Conservation (phyloP, 768 basidiomycete genomes). For the Russula brevipes region DNA sequence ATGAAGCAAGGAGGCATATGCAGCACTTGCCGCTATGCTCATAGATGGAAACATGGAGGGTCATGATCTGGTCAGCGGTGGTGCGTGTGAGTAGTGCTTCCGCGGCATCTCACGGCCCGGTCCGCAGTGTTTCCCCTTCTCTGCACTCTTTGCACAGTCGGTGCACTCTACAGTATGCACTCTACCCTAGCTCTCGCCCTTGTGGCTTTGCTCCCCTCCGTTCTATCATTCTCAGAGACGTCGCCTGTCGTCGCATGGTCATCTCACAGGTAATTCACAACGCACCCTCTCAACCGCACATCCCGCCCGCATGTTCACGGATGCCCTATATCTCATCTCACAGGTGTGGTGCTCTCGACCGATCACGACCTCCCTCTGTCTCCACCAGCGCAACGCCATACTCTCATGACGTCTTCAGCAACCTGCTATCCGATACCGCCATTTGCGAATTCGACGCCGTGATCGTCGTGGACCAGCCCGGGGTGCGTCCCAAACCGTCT, state of each 20-base stretch:
- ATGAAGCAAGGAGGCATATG: no score
- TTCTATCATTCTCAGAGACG: slow-evolving; percentile 56
- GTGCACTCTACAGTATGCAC: slow-evolving; percentile 34
- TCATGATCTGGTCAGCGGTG: no score
- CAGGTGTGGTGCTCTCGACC: slow-evolving; percentile 48
- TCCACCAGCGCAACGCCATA: slow-evolving; percentile 14
- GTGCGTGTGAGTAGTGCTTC: no score
- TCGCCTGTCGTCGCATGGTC: slow-evolving; percentile 69
- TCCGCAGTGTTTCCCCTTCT: no score
- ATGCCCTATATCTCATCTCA: background rate
- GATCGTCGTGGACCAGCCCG: slow-evolving; percentile 64
- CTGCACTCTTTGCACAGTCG: background rate
- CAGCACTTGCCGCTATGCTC: no score
- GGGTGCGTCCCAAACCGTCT: slow-evolving; percentile 42
- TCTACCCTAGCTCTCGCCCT: slow-evolving; percentile 42
- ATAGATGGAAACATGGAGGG: no score
- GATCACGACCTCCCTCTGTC: slow-evolving; percentile 6
- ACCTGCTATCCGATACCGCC: slow-evolving; percentile 41
- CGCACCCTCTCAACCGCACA: background rate
- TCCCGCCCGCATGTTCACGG: background rate
- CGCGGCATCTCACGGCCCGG: no score
- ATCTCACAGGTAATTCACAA: slow-evolving; percentile 47
- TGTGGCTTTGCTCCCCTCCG: slow-evolving; percentile 42
- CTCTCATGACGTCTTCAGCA: slow-evolving; percentile 36
- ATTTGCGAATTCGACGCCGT: slow-evolving; percentile 63